Conservation (phyloP, 805 yeast species). For the Suhomyces prunicola region DNA sequence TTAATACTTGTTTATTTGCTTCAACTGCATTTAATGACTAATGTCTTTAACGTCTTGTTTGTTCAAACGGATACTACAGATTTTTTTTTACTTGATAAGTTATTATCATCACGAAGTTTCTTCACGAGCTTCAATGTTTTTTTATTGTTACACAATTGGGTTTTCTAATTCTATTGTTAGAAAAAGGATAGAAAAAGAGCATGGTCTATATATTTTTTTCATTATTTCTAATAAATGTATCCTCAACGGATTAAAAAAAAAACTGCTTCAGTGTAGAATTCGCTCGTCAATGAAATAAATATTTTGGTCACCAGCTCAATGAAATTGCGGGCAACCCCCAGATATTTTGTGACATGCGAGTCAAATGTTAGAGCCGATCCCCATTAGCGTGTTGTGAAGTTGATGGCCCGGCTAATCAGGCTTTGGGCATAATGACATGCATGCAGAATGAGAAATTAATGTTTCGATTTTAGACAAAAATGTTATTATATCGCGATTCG, state of each 20-base stretch:
- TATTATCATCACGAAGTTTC: background rate
- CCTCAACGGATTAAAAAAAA: conserved; percentile 39
- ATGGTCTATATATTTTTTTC: conserved; percentile 14
- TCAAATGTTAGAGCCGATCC: background rate
- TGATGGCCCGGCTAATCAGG: background rate
- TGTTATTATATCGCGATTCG: background rate
- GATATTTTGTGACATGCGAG: background rate
- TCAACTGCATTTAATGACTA: conserved; percentile 45
- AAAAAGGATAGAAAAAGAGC: conserved; percentile 7
- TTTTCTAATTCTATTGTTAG: conserved; percentile 5
- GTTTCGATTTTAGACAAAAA: background rate
- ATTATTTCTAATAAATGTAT: conserved; percentile 23
- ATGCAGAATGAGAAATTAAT: background rate
- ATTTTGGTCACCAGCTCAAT: background rate
- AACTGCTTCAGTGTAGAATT: background rate
- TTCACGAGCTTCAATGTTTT: conserved; percentile 4
- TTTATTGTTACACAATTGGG: conserved; percentile 8
- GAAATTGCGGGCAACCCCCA: background rate
- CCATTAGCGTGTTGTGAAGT: background rate
- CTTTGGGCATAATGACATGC: background rate
- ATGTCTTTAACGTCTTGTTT: conserved; percentile 12
- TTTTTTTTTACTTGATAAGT: conserved; percentile 1
- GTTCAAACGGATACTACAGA: conserved; percentile 1
- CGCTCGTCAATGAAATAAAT: background rate
- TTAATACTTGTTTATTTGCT: conserved; percentile 30